Percentiles rank a stretch among this genome's conserved stretches.
phyloP scores from a whole-genome alignment of 208 protist species.

The Leishmania amazonensis region DNA sequence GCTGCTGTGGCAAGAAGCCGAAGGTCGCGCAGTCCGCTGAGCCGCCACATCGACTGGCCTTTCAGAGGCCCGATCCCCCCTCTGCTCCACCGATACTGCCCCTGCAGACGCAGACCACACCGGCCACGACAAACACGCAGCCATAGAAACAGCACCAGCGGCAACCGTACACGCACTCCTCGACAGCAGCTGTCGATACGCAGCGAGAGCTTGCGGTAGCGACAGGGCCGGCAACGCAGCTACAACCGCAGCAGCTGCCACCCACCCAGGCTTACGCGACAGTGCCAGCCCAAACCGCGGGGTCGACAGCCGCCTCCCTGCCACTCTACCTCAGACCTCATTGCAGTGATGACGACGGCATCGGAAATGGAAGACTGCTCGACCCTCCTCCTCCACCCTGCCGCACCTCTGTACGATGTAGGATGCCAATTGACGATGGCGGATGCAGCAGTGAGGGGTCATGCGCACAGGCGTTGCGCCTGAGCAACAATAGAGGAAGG shows the following conservation, averaged over 20 bases:
- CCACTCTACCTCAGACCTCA: not conserved
- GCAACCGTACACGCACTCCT: not conserved
- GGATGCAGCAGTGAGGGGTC: not conserved
- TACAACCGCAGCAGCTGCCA: not conserved
- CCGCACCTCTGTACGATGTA: not conserved
- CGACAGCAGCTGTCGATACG: not conserved
- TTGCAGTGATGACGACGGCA: not conserved
- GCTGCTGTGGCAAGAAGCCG: constrained; percentile 29
- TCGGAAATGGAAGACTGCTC: not conserved
- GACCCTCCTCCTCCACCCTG: not conserved
- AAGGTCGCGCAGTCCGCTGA: constrained; percentile 2
- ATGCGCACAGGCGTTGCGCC: not conserved
- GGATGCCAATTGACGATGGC: not conserved
- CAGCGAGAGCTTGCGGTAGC: not conserved
- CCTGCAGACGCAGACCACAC: not conserved
- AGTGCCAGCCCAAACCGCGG: not conserved
- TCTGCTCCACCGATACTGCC: not conserved
- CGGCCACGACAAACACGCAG: not conserved
- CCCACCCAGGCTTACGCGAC: not conserved
- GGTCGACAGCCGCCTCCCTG: not conserved
- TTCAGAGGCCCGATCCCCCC: constrained; percentile 6
- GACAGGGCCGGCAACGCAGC: not conserved
- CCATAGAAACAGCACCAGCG: not conserved
- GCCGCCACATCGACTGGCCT: constrained; percentile 13
- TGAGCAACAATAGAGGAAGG: not conserved